Conservation (phyloP, 495 filamentous ascomycete species). For the Talaromyces adpressus region DNA sequence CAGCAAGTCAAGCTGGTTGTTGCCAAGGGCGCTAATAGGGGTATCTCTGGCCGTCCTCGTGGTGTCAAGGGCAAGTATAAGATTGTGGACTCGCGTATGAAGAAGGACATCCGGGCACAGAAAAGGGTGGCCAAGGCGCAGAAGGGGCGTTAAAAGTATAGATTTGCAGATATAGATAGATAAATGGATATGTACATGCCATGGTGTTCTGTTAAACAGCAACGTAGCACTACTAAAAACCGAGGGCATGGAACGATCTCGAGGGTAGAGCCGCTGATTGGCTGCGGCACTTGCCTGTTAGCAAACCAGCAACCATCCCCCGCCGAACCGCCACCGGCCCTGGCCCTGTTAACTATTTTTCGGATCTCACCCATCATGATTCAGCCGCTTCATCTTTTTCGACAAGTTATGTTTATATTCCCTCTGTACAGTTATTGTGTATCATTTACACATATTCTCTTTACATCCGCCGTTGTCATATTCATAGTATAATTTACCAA, state of each 20-base stretch:
- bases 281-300: background rate
- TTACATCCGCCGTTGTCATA: background rate
- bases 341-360: constrained; percentile 9
- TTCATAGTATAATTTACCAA: constrained; percentile 16
- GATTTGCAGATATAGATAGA: background rate
- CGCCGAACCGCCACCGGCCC: constrained; percentile 11
- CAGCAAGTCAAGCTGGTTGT: constrained; percentile 83
- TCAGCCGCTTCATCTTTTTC: constrained; percentile 4
- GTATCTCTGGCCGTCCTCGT: constrained; percentile 66
- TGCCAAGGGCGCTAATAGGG: constrained; percentile 76
- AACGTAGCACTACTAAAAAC: background rate
- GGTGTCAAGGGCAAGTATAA: constrained; percentile 98
- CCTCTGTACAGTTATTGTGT: constrained; percentile 10
- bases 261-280: background rate
- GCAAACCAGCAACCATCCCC: background rate
- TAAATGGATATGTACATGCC: background rate
- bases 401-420: constrained; percentile 8
- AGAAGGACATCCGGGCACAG: constrained; percentile 92
- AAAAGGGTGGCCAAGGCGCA: constrained; percentile 75
- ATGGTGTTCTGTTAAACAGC: background rate
- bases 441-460: constrained; percentile 13
- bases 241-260: background rate
- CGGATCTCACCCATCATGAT: background rate
- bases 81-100: constrained; percentile 95
- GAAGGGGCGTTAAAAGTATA: constrained; percentile 19